Evolutionary conservation across 1,139 yeast genomes (phyloP).

Genomic region (Yamadazyma triangularis): DNA sequence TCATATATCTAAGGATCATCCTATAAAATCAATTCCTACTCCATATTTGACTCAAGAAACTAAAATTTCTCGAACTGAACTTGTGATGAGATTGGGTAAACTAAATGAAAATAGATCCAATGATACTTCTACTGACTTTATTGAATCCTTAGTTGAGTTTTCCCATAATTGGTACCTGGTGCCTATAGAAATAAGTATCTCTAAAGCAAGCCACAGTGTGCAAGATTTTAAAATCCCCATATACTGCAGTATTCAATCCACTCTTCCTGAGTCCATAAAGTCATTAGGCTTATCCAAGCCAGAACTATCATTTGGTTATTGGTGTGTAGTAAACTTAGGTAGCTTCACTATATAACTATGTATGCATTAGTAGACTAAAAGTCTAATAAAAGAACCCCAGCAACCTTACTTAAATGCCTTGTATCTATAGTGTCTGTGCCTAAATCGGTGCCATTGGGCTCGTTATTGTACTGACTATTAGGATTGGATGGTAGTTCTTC

Average conservation of each 20-base stretch:
- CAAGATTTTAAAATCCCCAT: slow-evolving; percentile 22
- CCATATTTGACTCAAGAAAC: slow-evolving; percentile 26
- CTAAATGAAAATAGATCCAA: slow-evolving; percentile 4
- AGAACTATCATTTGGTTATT: slow-evolving; percentile 26
- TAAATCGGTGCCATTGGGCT: neutral
- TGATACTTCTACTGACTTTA: slow-evolving; percentile 16
- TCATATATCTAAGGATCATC: slow-evolving; percentile 9
- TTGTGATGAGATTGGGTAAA: slow-evolving; percentile 24
- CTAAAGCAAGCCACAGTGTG: neutral
- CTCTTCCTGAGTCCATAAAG: slow-evolving; percentile 20
- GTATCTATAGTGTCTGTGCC: slow-evolving; percentile 39
- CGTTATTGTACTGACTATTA: neutral
- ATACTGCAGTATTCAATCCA: slow-evolving; percentile 22
- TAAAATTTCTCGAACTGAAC: slow-evolving; percentile 27
- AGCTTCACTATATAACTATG: neutral
- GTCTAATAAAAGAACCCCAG: slow-evolving; percentile 55
- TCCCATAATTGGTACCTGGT: slow-evolving; percentile 34
- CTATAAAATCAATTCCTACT: slow-evolving; percentile 24
- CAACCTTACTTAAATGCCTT: slow-evolving; percentile 48
- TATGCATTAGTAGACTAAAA: slow-evolving; percentile 23
- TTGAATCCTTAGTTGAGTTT: slow-evolving; percentile 17
- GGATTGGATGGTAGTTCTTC: neutral
- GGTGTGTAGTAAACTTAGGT: slow-evolving; percentile 19
- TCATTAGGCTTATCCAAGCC: slow-evolving; percentile 14
- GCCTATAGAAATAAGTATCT: slow-evolving; percentile 20